Evolutionary conservation across 768 basidiomycete species (phyloP).

Genomic region (Termitomyces sp.): DNA sequence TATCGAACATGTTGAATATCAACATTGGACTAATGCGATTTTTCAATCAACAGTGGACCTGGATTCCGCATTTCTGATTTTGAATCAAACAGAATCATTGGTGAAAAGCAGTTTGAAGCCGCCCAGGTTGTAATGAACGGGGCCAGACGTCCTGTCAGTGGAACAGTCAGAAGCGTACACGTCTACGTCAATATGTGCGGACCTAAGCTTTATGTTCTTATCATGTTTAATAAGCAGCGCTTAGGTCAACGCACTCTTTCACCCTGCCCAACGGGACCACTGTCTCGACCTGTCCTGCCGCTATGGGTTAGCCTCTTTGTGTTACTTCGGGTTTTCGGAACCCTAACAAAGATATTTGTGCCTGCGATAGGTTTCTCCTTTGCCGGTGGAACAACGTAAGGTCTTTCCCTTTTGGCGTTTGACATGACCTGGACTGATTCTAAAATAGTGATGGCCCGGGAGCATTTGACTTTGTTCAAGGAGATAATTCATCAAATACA

Average conservation of each 20-base stretch:
- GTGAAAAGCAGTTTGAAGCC: slow-evolving; percentile 61
- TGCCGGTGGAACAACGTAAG: slow-evolving; percentile 77
- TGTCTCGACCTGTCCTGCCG: slow-evolving; percentile 73
- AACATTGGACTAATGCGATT: neutral
- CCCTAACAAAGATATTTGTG: slow-evolving; percentile 1
- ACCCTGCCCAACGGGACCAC: slow-evolving; percentile 58
- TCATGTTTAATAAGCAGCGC: neutral
- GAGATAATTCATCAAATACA: slow-evolving; percentile 53
- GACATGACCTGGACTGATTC: neutral
- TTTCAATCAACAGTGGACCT: slow-evolving; percentile 47
- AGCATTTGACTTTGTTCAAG: slow-evolving; percentile 73
- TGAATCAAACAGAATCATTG: slow-evolving; percentile 71
- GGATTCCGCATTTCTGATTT: slow-evolving; percentile 74
- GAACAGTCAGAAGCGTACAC: slow-evolving; percentile 67
- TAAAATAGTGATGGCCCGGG: slow-evolving; percentile 71
- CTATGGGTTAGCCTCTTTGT: slow-evolving; percentile 47
- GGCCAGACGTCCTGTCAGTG: slow-evolving; percentile 41
- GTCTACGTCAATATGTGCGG: slow-evolving; percentile 64
- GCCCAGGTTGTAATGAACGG: slow-evolving; percentile 60
- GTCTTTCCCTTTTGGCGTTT: slow-evolving; percentile 6
- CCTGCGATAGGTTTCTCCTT: slow-evolving; percentile 56
- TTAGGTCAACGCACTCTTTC: slow-evolving; percentile 62
- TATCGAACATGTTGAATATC: neutral
- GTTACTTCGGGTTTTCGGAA: neutral
- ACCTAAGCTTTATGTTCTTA: neutral